phyloP scores from a whole-genome alignment of 2,329 filamentous ascomycete genomes.

The Parastagonospora avenae region DNA sequence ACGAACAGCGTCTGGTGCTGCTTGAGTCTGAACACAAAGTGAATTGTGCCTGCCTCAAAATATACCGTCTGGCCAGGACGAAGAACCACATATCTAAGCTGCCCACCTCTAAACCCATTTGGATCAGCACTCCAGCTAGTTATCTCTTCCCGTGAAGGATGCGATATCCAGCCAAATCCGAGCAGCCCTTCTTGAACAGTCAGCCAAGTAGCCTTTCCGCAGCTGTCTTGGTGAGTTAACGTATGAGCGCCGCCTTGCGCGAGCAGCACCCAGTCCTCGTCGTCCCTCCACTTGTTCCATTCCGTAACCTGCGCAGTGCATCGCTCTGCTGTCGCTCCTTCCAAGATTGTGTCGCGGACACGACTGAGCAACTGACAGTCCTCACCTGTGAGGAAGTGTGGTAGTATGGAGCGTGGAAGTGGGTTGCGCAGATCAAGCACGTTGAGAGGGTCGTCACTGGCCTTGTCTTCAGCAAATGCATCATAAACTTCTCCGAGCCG shows the following conservation, averaged over 20 bases:
- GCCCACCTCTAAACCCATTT: conserved; percentile 7
- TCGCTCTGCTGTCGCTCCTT: conserved; percentile 12
- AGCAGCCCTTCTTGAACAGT: conserved; percentile 13
- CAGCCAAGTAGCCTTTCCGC: conserved; percentile 18
- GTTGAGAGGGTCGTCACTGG: conserved; percentile 12
- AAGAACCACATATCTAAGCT: conserved; percentile 16
- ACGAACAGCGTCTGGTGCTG: conserved; percentile 13
- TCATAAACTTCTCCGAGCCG: conserved; percentile 3
- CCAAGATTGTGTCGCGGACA: conserved; percentile 3
- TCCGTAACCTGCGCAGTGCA: conserved; percentile 9
- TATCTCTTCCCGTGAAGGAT: conserved; percentile 10
- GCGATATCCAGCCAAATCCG: conserved; percentile 16
- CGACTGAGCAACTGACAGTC: conserved; percentile 6
- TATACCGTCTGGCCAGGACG: conserved; percentile 16
- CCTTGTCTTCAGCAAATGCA: conserved; percentile 7
- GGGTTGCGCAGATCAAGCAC: conserved; percentile 15
- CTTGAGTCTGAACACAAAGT: conserved; percentile 19
- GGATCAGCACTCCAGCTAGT: conserved; percentile 9
- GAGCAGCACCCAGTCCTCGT: conserved; percentile 18
- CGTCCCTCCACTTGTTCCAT: conserved; percentile 16
- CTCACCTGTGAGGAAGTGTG: conserved; percentile 7
- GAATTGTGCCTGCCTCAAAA: conserved; percentile 16
- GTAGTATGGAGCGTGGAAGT: conserved; percentile 12
- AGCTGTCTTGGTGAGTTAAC: conserved; percentile 16
- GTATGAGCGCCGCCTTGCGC: conserved; percentile 17